Base-by-base conservation (phyloP, 2,329 filamentous ascomycete species). In the Zalaria sp. region DNA sequence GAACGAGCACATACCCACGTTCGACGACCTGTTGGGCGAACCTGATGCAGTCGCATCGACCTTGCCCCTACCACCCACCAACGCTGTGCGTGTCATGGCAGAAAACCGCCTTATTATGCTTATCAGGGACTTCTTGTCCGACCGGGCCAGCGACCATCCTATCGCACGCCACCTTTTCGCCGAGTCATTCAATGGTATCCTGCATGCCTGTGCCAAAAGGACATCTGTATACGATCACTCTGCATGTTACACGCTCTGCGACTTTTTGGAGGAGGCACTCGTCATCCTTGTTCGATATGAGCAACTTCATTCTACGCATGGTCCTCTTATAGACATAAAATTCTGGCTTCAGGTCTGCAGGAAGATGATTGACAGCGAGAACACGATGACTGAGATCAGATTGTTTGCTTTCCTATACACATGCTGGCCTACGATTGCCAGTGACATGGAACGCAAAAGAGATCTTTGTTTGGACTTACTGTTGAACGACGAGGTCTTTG, bases 341-440 rank as follows among this genome's bases (percentile, higher is more conserved):
- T 94, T 95, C 58, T 94, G 87, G 88, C 67, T 91, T 34, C 73
- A 79, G 0, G 85, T 89, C 4, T 88, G 77, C 60, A 77, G 75
- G 58, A 75, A 77, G 56, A 88, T 94, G 67, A 71, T 88, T 53
- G 71, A 79, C 46, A 91, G 85, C 43, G 77, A 89, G 51, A 93
- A 93, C 59, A 88, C 83, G 34, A 83, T 93, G 68, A 91, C 86
- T 0, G 87, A 94, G 60, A 82, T 94, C 47, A 78, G 87, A 39
- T 70, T 93, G 11, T 77, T 91, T 47, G 79, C 86, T 3, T 83
- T 94, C 54, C 62, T 94, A 39, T 94, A 81, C 59, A 76, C 77
- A 25, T 71, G 82, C 11, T 95, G 88, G 88, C 76, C 81, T 44
- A 75, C 77, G 2, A 69, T 91, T 46, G 70, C 75, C 7, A 69